Base-by-base conservation (phyloP, 2,329 filamentous ascomycete species). In the Cercospora sp. region DNA sequence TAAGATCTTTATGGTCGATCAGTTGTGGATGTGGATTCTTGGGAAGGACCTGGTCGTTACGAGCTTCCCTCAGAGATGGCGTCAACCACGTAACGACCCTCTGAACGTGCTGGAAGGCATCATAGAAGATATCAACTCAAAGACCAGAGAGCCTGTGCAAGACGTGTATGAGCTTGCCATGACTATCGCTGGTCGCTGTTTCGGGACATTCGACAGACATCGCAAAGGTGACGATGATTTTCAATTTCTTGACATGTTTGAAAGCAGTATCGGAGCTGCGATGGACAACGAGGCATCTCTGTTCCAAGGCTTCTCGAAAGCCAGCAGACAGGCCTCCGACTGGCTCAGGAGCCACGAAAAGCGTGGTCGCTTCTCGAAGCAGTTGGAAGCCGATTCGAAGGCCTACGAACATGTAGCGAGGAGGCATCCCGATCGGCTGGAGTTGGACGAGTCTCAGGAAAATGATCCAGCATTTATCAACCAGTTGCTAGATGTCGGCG, bases 191-290 rank as follows among this genome's bases (percentile, higher is more conserved):
- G 72, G 72, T 3, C 66, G 72, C 13, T 73, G 72, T 45, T 87
- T 2, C 83, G 83, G 67, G 82, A 88, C 51, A 88, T 88, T 76
- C 26, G 72, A 73, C 45, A 64, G 85, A 83, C 7, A 87, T 86
- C 4, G 83, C 87, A 37, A 90, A 60, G 71, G 71, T n/a, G 72
- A 88, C 70, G 86, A 88, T 66, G 82, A 88, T 32, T 88, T 87
- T 61, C 86, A 89, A 68, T 90, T 90, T 63, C 75, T 90, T 1
- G 88, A 90, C 69, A 90, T 90, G 85, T 90, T 91, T 69, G 88
- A 90, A 71, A 84, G 83, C 13, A 87, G 85, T 1, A 89, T 90
- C 51, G 88, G 88, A 1, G 74, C 79, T 28, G 79, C 79, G 1
- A 82, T 81, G 9, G 80, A 82, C 30, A 73, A 74, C 34, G 76